phyloP scores from a whole-genome alignment of 139 green algal genomes.

The Chlamydomonas asymmetrica region DNA sequence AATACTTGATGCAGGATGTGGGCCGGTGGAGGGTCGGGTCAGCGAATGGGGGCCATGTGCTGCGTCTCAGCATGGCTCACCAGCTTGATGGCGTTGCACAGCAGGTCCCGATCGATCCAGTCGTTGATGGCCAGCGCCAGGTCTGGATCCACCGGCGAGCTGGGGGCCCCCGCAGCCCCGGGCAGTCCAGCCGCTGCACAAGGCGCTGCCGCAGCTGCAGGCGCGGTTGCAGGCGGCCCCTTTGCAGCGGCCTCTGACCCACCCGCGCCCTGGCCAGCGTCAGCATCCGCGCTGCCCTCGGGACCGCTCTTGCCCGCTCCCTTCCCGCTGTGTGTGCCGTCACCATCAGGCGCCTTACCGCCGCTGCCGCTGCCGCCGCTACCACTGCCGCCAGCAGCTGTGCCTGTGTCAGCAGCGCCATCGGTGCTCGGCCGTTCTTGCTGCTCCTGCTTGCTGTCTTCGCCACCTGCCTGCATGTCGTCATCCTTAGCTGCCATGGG shows the following conservation, averaged over 20 bases:
- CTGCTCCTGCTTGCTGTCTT: slow-evolving; percentile 12
- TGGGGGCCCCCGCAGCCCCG: neutral
- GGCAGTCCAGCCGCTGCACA: neutral
- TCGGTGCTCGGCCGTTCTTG: neutral
- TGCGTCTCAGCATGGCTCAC: slow-evolving; percentile 30
- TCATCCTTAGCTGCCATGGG: too few species aligned
- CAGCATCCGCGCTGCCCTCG: slow-evolving; percentile 5
- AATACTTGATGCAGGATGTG: neutral
- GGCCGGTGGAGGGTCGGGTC: too few species aligned
- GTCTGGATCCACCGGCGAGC: slow-evolving; percentile 2
- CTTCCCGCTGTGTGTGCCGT: neutral
- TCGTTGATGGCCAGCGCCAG: slow-evolving; percentile 32
- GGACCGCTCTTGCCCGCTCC: too few species aligned
- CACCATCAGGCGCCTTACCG: neutral
- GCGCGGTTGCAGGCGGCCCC: neutral
- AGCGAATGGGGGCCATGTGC: too few species aligned
- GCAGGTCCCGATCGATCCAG: slow-evolving; percentile 71
- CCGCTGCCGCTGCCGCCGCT: too few species aligned
- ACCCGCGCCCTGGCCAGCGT: slow-evolving; percentile 8
- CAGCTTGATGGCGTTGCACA: slow-evolving; percentile 65
- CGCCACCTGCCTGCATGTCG: neutral
- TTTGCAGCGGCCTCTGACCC: neutral
- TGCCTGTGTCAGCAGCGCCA: too few species aligned
- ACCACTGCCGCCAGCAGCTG: too few species aligned
- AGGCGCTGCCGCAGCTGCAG: too few species aligned